Evolutionary conservation across 768 basidiomycete genomes (phyloP).

Genomic region (Suillus sp.): DNA sequence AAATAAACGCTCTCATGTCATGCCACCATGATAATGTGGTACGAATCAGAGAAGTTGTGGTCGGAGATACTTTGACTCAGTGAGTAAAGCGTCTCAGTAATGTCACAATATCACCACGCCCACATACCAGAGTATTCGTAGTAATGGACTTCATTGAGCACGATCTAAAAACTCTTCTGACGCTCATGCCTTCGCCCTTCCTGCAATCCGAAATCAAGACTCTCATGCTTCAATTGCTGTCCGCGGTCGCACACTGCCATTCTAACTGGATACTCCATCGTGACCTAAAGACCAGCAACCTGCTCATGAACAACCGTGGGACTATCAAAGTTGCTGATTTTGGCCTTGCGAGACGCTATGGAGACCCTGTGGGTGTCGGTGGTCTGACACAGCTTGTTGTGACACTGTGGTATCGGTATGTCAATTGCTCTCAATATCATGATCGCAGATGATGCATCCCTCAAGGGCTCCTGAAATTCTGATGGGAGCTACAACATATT

Average conservation of each 20-base stretch:
- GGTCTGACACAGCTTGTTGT: constrained; percentile 98
- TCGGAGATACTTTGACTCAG: constrained; percentile 98
- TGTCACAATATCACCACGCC: constrained; percentile 16
- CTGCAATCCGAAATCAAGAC: constrained; percentile 99
- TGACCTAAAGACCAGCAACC: constrained; percentile 95
- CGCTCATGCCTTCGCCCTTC: constrained; percentile 95
- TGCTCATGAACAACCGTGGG: constrained; percentile 98
- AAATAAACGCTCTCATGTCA: constrained; percentile 94
- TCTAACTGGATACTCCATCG: constrained; percentile 97
- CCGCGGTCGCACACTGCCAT: constrained; percentile 93
- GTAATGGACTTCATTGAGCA: constrained; percentile 99
- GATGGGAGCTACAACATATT: constrained; percentile 89
- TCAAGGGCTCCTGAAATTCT: constrained; percentile 91
- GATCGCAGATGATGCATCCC: constrained; percentile 19
- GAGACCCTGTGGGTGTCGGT: constrained; percentile 94
- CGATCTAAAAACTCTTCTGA: constrained; percentile 94
- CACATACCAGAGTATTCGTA: constrained; percentile 81
- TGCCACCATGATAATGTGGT: constrained; percentile 97
- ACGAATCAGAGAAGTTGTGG: constrained; percentile 94
- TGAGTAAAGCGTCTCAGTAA: constrained; percentile 52
- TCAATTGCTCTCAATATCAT: constrained; percentile 22
- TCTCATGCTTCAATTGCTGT: constrained; percentile 87
- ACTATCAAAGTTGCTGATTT: constrained; percentile 99
- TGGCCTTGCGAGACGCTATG: constrained; percentile 92
- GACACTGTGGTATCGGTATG: constrained; percentile 97